Evolutionary conservation across 2,329 filamentous ascomycete species (phyloP).

Genomic region (Claviceps sorghi): DNA sequence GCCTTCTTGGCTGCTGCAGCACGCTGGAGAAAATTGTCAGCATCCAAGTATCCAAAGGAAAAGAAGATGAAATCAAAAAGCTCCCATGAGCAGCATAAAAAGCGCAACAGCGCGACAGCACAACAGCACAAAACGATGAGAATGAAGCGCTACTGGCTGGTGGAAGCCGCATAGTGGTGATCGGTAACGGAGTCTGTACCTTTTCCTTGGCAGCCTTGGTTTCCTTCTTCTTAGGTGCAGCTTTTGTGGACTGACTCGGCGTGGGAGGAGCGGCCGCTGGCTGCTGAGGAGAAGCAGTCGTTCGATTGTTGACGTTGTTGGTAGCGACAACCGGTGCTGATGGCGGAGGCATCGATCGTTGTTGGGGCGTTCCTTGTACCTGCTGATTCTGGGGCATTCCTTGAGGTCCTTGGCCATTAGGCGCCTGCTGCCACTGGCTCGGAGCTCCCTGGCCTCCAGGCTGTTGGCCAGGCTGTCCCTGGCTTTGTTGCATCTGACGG

Average conservation of each 20-base stretch:
- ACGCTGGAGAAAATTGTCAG: constrained; percentile 18
- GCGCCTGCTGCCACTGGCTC: constrained; percentile 26
- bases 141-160: neutral
- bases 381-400: constrained; percentile 26
- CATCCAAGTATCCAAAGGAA: neutral
- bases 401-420: constrained; percentile 26
- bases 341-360: constrained; percentile 54
- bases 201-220: constrained; percentile 50
- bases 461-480: constrained; percentile 19
- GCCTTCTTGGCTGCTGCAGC: constrained; percentile 46
- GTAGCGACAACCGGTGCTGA: constrained; percentile 37
- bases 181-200: constrained; percentile 32
- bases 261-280: constrained; percentile 58
- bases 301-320: constrained; percentile 38
- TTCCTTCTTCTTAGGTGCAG: constrained; percentile 66
- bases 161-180: neutral
- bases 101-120: too few species aligned
- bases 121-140: neutral
- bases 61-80: too few species aligned
- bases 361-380: constrained; percentile 57
- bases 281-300: constrained; percentile 47
- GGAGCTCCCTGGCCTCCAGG: constrained; percentile 16
- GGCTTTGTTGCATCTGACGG: constrained; percentile 23
- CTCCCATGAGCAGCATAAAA: too few species aligned
- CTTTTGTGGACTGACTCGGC: constrained; percentile 57